Base-by-base conservation (phyloP, 2,329 filamentous ascomycete genomes). In the Canariomyces notabilis region DNA sequence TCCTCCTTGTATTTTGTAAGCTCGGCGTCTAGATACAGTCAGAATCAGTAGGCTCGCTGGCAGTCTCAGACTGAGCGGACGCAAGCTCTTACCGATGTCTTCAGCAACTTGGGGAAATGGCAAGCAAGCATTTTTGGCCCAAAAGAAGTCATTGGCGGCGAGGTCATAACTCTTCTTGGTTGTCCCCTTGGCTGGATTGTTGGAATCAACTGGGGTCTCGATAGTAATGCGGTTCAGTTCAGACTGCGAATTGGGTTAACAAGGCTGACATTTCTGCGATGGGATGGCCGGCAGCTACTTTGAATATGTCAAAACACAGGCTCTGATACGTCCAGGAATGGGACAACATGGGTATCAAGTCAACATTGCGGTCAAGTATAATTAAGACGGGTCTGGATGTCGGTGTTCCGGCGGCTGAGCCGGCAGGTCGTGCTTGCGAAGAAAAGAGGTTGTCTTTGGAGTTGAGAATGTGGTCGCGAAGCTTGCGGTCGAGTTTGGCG, bases 361-460 rank as follows among this genome's bases (percentile, higher is more conserved):
- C 93, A 36, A 98, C 83, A 61, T 96, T 97, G 57, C 93, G 84
- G 67, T 98, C 93, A 38, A 97, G 84, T 42, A 98, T 86, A 55
- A 98, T 82, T 37, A 98, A 79, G 0, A 97, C 89, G 1, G 94
- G 93, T 39, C 94, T 76, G 19, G 88, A 87, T 7, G 83, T 79
- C 2, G 84, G 78, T 0, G 86, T 83, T 14, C 78, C 76, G 1
- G 76, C 66, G 6, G 75, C 68, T n/a, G 74, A 71, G 29, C 71
- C 70, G 6, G 74, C 69, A 2, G 82, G 74, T 50, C 86, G 76
- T 42, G 60, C 49, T 33, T 71, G 69, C 29, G 54, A 49, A 0
- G 89, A 94, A 66, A 98, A 98, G 4, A 98, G 78, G 61, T 96
- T 97, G 63, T 96, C 91, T 71, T 96, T 97, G 11, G 91, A 95